Evolutionary conservation across 2,329 filamentous ascomycete genomes (phyloP), one percentile per base, ranked within the genome.

Genomic region (Hypoxylon sp.): DNA sequence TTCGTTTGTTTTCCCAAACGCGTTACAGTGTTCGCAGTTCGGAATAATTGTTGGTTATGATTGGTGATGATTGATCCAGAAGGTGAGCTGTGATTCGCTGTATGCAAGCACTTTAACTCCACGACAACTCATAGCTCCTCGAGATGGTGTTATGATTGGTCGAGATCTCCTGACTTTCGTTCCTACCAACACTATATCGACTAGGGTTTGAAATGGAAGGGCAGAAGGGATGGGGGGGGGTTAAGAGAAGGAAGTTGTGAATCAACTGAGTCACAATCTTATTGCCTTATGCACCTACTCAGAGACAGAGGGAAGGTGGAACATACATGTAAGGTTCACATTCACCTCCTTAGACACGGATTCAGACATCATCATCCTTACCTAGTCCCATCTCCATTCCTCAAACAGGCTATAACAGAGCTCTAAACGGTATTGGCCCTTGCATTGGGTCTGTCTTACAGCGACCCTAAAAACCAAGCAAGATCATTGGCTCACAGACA

Each of bases 361-460:
- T 12, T 20, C 12, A 36, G 26, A 11, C 17, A 11, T 13, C 26
- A 7, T 17, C 36, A 11, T 27, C 27, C 13, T 8, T 31, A 32
- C 41, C 19, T 23, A n/a, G n/a, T 36, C 32, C 25, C 19, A 21
- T 29, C 9, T 25, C 3, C 48, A 52, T 55, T 49, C 43, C 55
- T 36, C 20, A 52, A 58, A 52, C 55, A 55, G 55, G 55, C 55
- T 55, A 55, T 55, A 46, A 27, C 40, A 52, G 17, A 55, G 43
- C 27, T 55, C 38, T 36, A 42, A 55, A 27, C 42, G n/a, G n/a
- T 47, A 58, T 47, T 46, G 41, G 37, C 55, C 55, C 55, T 59
- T 56, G 55, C 55, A 59, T 59, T 27, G 52, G 55, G 55, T 48
- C 55, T 52, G 51, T 55, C 52, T 35, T 52, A 55, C 51, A 36